Base-by-base conservation (phyloP, 345 rosid genomes). In the Moricandia moricandioides region DNA sequence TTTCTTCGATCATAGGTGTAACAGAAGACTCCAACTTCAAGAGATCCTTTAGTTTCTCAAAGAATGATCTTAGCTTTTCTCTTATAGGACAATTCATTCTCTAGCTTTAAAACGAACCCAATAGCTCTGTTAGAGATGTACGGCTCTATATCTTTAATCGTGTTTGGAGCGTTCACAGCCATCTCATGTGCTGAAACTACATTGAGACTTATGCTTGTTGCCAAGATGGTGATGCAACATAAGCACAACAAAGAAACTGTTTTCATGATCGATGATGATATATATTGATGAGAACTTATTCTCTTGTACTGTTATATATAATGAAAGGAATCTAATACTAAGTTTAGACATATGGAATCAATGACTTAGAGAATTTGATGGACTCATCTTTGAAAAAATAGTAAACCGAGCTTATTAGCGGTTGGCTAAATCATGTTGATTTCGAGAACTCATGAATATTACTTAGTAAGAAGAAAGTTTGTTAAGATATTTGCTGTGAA, bases 361-460 rank as follows among this genome's bases (percentile, higher is more conserved):
- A 49, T 72, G 77, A 72, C 63, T 67, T 65, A n/a, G 81, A 78
- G 81, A 78, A 16, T 54, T 72, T 51, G 49, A 78, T 72, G 81
- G 81, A 58, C 39, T 39, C 16, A 27, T 66, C 73, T 72, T 66
- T 45, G 16, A 45, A 45, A 45, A 45, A 45, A 45, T 45, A 45
- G 51, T 14, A 45, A 43, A 45, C 51, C 13, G 1, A 4, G 17
- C 14, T 13, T 45, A 45, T 45, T 45, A 45, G 51, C 7, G 51
- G 51, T 13, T 45, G 51, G 16, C 51, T 17, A 18, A 10, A 47
- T 67, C 52, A 67, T 67, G 35, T 58, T 30, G 61, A 47, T 56
- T 73, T 45, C 14, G 7, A 45, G 51, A 13, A 45, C 51, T 45
- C 2, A 2, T 4, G 51, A 70, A 47, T 18, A 45, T 21, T 21